These are phyloP conservation scores for Nigrograna mackinnonii DNA, from an alignment of 2,329 filamentous ascomycete species.

Conservation along the genomic window DNA sequence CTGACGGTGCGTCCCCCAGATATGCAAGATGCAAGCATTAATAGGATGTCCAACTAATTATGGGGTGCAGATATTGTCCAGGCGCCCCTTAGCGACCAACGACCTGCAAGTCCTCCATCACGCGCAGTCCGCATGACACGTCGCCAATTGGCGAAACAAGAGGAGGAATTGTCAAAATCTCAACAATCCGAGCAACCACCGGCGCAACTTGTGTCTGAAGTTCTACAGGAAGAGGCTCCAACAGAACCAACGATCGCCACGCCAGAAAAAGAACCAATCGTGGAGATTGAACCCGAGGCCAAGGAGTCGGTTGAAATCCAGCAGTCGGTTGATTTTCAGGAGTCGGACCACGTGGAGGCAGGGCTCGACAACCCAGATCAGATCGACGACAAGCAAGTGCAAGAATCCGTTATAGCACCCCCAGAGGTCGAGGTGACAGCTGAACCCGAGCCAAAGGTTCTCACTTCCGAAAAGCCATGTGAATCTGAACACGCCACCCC, in stretches of 20 bases:
- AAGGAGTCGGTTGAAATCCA: background rate
- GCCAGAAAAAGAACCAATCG: background rate
- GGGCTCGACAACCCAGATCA: too few species aligned
- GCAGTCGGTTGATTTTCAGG: too few species aligned
- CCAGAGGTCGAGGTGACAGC: conserved; percentile 22
- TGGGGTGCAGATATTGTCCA: conserved; percentile 20
- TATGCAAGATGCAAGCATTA: background rate
- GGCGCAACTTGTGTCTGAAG: conserved; percentile 4
- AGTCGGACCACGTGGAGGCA: too few species aligned
- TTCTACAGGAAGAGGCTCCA: conserved; percentile 1
- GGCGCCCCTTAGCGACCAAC: conserved; percentile 20
- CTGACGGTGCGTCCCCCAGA: conserved; percentile 20
- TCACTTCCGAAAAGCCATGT: conserved; percentile 26
- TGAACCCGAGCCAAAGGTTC: conserved; percentile 32
- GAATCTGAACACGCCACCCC: conserved; percentile 25
- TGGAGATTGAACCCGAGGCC: background rate
- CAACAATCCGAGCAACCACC: conserved; percentile 5
- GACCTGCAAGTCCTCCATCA: conserved; percentile 25
- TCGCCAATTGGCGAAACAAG: conserved; percentile 37
- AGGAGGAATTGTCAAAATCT: conserved; percentile 30
- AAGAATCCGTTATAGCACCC: conserved; percentile 1
- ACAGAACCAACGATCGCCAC: background rate
- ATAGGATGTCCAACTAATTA: conserved; percentile 16
- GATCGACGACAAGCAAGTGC: background rate
- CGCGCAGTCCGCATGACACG: conserved; percentile 36